Percentiles rank a stretch among this genome's conserved stretches.
Conservation (phyloP, 179 eudicot genomes). For the Beta lomatogona region DNA sequence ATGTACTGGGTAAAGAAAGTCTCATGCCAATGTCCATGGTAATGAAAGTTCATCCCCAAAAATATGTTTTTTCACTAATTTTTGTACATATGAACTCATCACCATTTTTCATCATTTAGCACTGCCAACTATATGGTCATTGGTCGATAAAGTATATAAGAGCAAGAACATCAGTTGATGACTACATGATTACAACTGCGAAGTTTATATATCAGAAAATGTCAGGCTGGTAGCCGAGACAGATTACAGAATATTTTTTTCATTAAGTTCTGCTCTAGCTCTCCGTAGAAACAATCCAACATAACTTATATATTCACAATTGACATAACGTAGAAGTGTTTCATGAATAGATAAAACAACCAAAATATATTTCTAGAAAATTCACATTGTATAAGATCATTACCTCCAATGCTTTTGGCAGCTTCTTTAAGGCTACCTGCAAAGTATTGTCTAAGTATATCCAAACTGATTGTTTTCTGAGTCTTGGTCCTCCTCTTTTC, state of each 20-base stretch:
- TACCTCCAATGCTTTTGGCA: constrained; percentile 52
- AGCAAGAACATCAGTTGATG: not conserved
- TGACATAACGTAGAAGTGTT: not conserved
- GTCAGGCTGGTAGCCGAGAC: not conserved
- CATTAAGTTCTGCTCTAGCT: not conserved
- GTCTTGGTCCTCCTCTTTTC: constrained; percentile 65
- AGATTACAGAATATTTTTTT: not conserved
- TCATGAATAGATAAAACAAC: not conserved
- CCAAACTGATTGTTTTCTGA: constrained; percentile 71
- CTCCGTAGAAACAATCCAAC: not conserved
- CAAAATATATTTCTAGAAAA: not conserved
- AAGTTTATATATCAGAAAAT: not conserved
- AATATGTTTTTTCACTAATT: no score
- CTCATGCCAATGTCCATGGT: no score
- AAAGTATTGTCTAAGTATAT: constrained; percentile 75
- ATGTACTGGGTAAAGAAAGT: no score
- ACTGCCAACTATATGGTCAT: not conserved
- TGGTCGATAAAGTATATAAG: not conserved
- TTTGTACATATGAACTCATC: not conserved
- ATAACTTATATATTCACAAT: not conserved
- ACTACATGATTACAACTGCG: not conserved
- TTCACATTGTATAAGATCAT: constrained; percentile 14
- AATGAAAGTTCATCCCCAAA: no score
- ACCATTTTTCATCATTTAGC: no score
- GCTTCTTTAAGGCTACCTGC: constrained; percentile 95